Evolutionary conservation across 176 grass and related monocot genomes (phyloP).

Genomic region (Phyllostachys edulis): DNA sequence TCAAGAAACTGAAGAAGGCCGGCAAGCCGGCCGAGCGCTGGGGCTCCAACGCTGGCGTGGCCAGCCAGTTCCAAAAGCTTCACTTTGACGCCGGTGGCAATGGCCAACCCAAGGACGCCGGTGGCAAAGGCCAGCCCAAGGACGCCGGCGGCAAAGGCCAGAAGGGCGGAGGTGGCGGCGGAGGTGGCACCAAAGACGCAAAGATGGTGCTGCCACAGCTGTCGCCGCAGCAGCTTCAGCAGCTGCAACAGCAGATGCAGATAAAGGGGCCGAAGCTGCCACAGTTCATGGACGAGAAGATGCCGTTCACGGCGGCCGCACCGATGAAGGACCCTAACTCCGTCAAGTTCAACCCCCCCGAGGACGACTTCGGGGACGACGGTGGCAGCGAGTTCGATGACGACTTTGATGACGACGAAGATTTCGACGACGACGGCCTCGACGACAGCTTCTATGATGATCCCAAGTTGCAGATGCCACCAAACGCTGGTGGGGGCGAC

Average conservation of each 20-base stretch:
- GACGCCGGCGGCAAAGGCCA: constrained; percentile 31
- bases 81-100: constrained; percentile 35
- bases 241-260: constrained; percentile 32
- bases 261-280: constrained; percentile 63
- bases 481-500: constrained; percentile 15
- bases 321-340: constrained; percentile 51
- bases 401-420: constrained; percentile 46
- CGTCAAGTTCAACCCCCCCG: constrained; percentile 51
- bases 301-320: constrained; percentile 30
- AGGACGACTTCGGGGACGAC: constrained; percentile 46
- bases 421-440: constrained; percentile 29
- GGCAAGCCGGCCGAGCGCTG: neutral
- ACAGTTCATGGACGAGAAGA: constrained; percentile 53
- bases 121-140: constrained; percentile 37
- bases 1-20: neutral
- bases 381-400: constrained; percentile 58
- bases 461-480: constrained; percentile 42
- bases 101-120: constrained; percentile 39
- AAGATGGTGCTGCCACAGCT: constrained; percentile 39
- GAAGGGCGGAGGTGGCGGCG: neutral
- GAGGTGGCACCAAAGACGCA: constrained; percentile 6
- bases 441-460: constrained; percentile 59
- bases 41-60: constrained; percentile 9
- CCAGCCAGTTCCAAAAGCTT: constrained; percentile 37
- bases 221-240: constrained; percentile 52